Base-by-base conservation (phyloP, 2,329 filamentous ascomycete genomes). In the Cercospora janseana region DNA sequence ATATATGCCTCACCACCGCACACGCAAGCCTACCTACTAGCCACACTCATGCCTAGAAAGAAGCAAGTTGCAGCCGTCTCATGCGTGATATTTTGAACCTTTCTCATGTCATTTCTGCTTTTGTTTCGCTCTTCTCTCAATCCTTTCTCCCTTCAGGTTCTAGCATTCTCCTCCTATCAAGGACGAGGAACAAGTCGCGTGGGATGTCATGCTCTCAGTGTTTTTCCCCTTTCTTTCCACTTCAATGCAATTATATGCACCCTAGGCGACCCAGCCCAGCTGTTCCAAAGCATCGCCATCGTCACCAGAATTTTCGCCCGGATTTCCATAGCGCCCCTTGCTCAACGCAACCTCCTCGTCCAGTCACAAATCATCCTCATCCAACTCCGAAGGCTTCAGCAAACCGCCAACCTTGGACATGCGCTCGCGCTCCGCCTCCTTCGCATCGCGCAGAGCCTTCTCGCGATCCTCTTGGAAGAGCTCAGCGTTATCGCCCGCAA, bases 341-440 rank as follows among this genome's bases (percentile, higher is more conserved):
- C 45, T 46, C 26, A 60, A 48, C 32, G 54, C 57, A 54, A 72
- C 65, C 56, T 72, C 71, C 63, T 72, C 66, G 60, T 81, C 74
- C 57, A 91, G 88, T 95, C 90, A 96, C 72, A 91, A 79, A 72
- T 91, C 87, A 65, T 79, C 73, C 54, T 86, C 83, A 44, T 90
- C 92, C 67, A 98, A 81, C 70, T 98, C 93, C n/a, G 90, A 93
- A 42, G 93, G 94, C 78, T 98, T 97, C 65, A 98, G 78, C 55
- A 98, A 78, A 65, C 94, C 93, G 60, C 93, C 91, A 49, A 98
- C 89, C 78, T 95, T 97, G 74, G 92, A 88, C 56, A 88, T 84
- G 60, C 92, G 86, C 72, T 96, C 89, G 63, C 91, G 85, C 69
- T 98, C 94, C 16, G 89, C 87, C 41, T 86, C 84, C 69, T 91